Evolutionary conservation across 1,139 yeast species (phyloP), one percentile per base, ranked within the genome.

Genomic region (Scheffersomyces segobiensis): DNA sequence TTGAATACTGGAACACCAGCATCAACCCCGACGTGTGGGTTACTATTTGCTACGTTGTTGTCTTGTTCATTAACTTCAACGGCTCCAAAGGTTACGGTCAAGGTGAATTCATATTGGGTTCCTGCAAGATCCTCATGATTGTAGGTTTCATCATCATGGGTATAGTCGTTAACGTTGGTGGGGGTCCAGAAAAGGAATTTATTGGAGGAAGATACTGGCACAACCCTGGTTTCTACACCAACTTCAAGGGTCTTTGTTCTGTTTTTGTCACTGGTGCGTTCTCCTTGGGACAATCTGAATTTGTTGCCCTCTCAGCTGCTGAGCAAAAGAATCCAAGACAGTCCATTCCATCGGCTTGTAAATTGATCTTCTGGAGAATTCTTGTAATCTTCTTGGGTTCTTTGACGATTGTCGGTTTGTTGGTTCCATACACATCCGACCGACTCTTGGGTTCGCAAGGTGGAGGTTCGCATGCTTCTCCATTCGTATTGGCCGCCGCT

Each of bases 401-500:
- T 19, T 75, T 79, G 62, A 65, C 73, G 19, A 70, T 78, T 61
- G 80, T 79, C 54, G 81, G 82, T 52, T 75, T 79, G 59, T 73
- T 79, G 62, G 83, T 79, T 55, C 82, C 83, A 20, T 69, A 74
- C 64, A 69, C 67, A 60, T 77, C 81, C 21, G 74, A 70, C 60
- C 67, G 72, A 59, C 74, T 79, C 59, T 71, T 79, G 80, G 82
- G 82, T 42, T 66, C 77, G 12, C 67, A 71, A 18, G 74, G 78
- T 53, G 67, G 77, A 46, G 68, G 74, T 53, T 70, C 79, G 53
- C 72, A 73, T 58, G 80, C 83, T 4, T 78, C 82, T 55, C 82
- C 83, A n/a, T 79, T 63, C 62, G 83, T 79, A 39, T 72, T 79
- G 65, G 82, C 83, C 32, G 82, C 81, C 46, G 75, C 73, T 56